Evolutionary conservation across 2,329 filamentous ascomycete species (phyloP), one percentile per base, ranked within the genome.

Genomic region (Didymella keratinophila): DNA sequence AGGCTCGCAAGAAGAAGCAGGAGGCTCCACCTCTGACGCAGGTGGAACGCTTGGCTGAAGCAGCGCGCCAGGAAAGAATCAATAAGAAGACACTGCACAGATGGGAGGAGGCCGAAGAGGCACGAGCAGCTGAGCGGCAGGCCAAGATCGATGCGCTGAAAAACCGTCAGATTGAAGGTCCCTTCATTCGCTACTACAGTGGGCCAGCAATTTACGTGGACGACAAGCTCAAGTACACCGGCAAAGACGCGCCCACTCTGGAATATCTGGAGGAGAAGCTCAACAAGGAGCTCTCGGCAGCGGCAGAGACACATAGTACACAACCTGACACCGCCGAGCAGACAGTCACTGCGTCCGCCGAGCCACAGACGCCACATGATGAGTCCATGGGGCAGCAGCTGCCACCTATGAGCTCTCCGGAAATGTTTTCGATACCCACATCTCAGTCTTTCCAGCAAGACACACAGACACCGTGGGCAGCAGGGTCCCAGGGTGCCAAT

Each of bases 41-140:
- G 77, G 92, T 87, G 43, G 89, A 98, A 74, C 86, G 93, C 36
- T 82, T 97, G 27, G 88, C 87, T 27, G 92, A 96, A 77, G 93
- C 93, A 1, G 91, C 89, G 18, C 80, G 88, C 51, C 89, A 96
- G 7, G 95, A 98, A 78, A 89, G 90, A 76, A 84, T 89, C 69
- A 97, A 99, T 76, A 86, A 89, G 67, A 96, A 92, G 82, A 98
- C 90, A 76, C 80, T 97, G 71, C 97, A 94, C 72, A 85, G 92
- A 55, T 98, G 94, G 93, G 93, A 98, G 76, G 90, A 92, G 76
- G 91, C 92, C 7, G 95, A 99, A 79, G 93, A 92, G 78, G 88
- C 90, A 74, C 87, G 94, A 58, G 90, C 93, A 65, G 92, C 94
- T 69, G 91, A 96, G 71, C 86, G 94, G 61, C 86, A 87, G 63